Base-by-base conservation (phyloP, 306 rosid species). In the Quercus rubra region DNA sequence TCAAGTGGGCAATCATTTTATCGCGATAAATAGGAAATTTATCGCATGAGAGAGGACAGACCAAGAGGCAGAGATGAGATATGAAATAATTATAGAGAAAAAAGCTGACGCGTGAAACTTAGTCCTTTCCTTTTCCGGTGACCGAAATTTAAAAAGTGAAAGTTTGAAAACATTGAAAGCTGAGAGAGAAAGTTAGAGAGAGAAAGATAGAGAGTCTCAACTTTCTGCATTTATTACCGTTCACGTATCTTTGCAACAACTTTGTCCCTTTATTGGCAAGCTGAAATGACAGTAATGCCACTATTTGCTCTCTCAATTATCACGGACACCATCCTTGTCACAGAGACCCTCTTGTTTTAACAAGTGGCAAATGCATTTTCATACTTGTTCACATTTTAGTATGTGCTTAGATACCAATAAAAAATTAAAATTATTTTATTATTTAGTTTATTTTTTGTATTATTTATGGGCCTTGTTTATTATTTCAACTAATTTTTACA, bases 31-130 rank as follows among this genome's bases (percentile, higher is more conserved):
- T 4, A 73, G 8, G 3, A 51, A 64, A 55, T 52, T 33, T 13
- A 25, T 19, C 21, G 70, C 3, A 69, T 0, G 43, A 46, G 67
- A 57, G 58, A 74, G 66, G 81, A 75, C 67, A 41, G 75, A 66
- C 56, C 41, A 68, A 59, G 63, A 81, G 84, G 46, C 46, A 41
- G 46, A 41, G 46, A 41, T 41, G 46, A 41, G 46, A 41, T 7
- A 0, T 41, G 11, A 41, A 8, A 41, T 41, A 41, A 41, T 41
- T 2, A 41, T 41, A 8, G 46, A 81, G 5, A 77, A 70, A 86
- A 83, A 78, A 81, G 87, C 76, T 88, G 86, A 84, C 84, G 90
- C 88, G 94, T 88, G 91, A 79, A 84, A 81, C 80, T 80, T 82
- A 77, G 88, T 80, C 78, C 74, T 84, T 80, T 73, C 82, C 90